Evolutionary conservation across 2,329 filamentous ascomycete genomes (phyloP).

Genomic region (Incumbomyces delicatus): DNA sequence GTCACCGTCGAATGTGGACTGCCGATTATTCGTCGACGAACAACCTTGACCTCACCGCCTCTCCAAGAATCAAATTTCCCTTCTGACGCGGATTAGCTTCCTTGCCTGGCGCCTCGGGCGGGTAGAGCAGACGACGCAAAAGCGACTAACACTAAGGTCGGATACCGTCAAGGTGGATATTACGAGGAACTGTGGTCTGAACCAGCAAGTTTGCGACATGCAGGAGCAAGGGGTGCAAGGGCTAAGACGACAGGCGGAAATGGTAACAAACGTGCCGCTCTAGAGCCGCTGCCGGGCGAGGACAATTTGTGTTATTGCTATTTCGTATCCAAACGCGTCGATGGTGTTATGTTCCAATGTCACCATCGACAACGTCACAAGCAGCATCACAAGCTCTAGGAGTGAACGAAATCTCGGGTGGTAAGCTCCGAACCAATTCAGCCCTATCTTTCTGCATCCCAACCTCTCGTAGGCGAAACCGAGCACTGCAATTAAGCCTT

Average conservation of each 20-base stretch:
- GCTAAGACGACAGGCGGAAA: background rate
- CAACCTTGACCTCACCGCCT: conserved; percentile 3
- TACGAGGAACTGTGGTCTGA: background rate
- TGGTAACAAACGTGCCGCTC: background rate
- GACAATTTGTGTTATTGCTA: background rate
- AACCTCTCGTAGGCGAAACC: too few relatives aligned
- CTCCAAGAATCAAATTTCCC: background rate
- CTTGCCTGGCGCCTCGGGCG: conserved; percentile 3
- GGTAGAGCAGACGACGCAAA: background rate
- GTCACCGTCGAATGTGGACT: background rate
- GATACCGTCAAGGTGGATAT: background rate
- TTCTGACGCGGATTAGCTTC: background rate
- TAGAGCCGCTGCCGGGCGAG: background rate
- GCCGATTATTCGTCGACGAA: background rate
- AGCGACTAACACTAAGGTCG: background rate
- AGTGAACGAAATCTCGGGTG: background rate
- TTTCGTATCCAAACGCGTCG: background rate
- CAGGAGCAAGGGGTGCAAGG: conserved; percentile 3
- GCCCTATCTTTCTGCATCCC: too few relatives aligned
- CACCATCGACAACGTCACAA: background rate
- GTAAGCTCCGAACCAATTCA: too few relatives aligned
- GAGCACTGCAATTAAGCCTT: too few relatives aligned
- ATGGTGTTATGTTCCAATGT: background rate
- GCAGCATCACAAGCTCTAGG: background rate
- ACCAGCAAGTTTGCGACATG: background rate